Evolutionary conservation across 148 eudicot genomes (phyloP), one percentile per base, ranked within the genome.

Genomic region (Vaccinium myrtillus): DNA sequence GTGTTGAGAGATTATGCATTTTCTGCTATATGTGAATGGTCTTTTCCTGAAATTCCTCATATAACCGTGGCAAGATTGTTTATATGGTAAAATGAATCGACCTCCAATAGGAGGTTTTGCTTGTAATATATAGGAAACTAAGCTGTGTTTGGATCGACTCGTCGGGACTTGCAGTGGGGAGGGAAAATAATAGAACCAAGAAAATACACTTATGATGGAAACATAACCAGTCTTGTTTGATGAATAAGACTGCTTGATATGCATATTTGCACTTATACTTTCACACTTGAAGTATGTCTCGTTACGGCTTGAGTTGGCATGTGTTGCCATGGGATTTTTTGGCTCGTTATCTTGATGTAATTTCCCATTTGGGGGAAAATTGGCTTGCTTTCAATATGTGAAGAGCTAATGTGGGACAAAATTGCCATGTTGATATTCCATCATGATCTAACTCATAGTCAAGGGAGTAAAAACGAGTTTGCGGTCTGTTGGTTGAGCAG

Each of bases 1-100:
- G 78, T 78, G 2, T 77, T 82, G 32, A 8, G 90, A 88, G 77
- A 87, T 84, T 39, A 83, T 77, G 36, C 36, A n/a, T 23, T n/a
- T 51, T 51, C 43, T 27, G 36, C 46, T 1, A 27, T 12, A 25
- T 25, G 8, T n/a, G 23, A 77, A 77, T 77, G 79, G n/a, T 19
- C 54, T 75, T 77, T 50, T 50, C 36, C 80, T 50, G 74, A 30
- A 65, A 14, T 13, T 30, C 25, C 5, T 69, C 39, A 69, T 69
- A 27, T 13, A 12, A 16, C 5, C 18, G 5, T 1, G 43, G 43
- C 5, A 4, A 69, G 39, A 27, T 69, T 11, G 43, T 13, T 27
- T 30, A 27, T 5, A 3, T 69, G 43, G 73, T 69, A 11, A 39
- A 69, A 69, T 27, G 74, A 69, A 39, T 18, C 2, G 6, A 27